Percentiles rank a stretch among this genome's conserved stretches.
Evolutionary conservation across 192 early-diverging fungal species (phyloP).

Genomic region (Backusella parvicylindrica): DNA sequence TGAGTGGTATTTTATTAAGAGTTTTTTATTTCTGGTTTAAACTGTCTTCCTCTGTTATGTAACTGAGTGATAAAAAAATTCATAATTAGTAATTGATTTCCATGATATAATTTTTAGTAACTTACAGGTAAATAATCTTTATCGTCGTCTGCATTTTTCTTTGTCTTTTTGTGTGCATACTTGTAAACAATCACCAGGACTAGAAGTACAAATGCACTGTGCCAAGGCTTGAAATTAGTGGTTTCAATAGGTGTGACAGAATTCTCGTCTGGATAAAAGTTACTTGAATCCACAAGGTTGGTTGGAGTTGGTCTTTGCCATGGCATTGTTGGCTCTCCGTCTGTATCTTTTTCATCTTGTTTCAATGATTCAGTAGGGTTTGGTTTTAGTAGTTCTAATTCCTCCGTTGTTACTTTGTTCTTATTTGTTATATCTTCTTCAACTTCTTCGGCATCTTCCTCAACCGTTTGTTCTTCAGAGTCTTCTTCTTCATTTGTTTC

Average conservation of each 20-base stretch:
- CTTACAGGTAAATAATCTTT: neutral
- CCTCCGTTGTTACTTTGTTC: neutral
- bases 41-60: neutral
- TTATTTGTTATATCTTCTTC: neutral
- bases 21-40: slow-evolving; percentile 2
- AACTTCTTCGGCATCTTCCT: neutral
- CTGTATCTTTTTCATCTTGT: neutral
- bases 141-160: neutral
- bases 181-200: neutral
- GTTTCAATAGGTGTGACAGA: neutral
- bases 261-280: neutral
- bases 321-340: neutral
- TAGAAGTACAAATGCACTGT: neutral
- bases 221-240: neutral
- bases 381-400: neutral
- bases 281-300: neutral
- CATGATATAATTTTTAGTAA: neutral
- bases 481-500: neutral
- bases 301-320: neutral
- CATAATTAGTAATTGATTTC: neutral
- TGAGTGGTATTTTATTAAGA: neutral
- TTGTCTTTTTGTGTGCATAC: neutral
- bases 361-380: neutral
- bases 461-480: neutral
- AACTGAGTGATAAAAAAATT: neutral